These are phyloP conservation scores for Cutaneotrichosporon mucoides DNA, from an alignment of 1,284 basidiomycete species.

Conservation along the genomic window DNA sequence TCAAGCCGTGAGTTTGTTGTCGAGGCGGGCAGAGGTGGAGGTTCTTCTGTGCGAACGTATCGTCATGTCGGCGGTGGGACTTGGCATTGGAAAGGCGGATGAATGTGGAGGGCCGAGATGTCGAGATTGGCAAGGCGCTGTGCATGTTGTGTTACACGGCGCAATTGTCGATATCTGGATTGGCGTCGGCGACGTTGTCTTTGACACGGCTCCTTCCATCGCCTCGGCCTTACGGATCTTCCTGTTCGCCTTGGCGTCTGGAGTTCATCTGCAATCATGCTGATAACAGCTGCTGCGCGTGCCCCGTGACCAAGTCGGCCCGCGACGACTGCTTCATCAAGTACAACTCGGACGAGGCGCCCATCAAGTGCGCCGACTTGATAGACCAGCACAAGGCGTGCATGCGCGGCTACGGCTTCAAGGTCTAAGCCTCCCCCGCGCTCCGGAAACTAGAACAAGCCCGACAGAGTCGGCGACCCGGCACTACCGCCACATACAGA, in stretches of 20 bases:
- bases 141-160: no score
- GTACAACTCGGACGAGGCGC: conserved; percentile 63
- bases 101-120: no score
- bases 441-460: background rate
- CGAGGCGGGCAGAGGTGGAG: background rate
- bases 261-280: background rate
- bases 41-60: background rate
- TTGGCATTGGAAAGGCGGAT: background rate
- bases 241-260: no score
- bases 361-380: conserved; percentile 72
- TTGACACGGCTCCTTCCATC: no score
- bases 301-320: conserved; percentile 83
- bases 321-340: conserved; percentile 92
- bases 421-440: conserved; percentile 54
- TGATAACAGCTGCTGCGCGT: conserved; percentile 77
- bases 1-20: conserved; percentile 71
- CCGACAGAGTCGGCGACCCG: background rate
- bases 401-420: conserved; percentile 85
- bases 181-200: no score
- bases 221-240: background rate
- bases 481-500: background rate
- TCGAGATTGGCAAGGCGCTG: no score
- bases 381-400: conserved; percentile 78
- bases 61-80: background rate
- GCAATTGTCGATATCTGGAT: no score